Evolutionary conservation across 306 rosid species (phyloP).

Genomic region (Geum urbanum): DNA sequence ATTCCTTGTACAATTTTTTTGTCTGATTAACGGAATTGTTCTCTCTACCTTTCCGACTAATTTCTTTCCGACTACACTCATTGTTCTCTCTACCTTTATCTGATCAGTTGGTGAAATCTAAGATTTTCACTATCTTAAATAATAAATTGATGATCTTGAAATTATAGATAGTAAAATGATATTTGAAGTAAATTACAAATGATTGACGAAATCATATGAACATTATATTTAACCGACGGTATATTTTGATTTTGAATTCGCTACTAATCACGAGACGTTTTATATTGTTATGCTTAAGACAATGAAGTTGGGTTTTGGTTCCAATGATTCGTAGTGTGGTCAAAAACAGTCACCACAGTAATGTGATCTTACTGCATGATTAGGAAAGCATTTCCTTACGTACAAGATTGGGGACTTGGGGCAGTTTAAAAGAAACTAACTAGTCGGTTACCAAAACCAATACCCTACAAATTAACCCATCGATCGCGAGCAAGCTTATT

Average conservation of each 20-base stretch:
- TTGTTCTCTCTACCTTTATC: too few species aligned
- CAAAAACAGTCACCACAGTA: not conserved
- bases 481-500: not conserved
- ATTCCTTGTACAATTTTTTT: not conserved
- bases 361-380: not conserved
- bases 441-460: slow-evolving; percentile 9
- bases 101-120: too few species aligned
- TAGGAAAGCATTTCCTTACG: slow-evolving; percentile 13
- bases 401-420: not conserved
- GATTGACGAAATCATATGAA: too few species aligned
- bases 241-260: not conserved
- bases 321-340: slow-evolving; percentile 1
- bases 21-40: not conserved
- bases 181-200: too few species aligned
- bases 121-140: too few species aligned
- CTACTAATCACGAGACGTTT: not conserved
- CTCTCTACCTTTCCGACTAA: not conserved
- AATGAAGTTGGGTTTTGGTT: not conserved
- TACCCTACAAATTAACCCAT: not conserved
- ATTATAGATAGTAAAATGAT: too few species aligned
- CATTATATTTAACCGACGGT: not conserved
- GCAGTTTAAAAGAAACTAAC: slow-evolving; percentile 8
- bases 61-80: too few species aligned
- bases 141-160: too few species aligned
- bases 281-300: not conserved